phyloP scores from a whole-genome alignment of 352 stramenopile genomes.

The Phytophthora citrophthora region DNA sequence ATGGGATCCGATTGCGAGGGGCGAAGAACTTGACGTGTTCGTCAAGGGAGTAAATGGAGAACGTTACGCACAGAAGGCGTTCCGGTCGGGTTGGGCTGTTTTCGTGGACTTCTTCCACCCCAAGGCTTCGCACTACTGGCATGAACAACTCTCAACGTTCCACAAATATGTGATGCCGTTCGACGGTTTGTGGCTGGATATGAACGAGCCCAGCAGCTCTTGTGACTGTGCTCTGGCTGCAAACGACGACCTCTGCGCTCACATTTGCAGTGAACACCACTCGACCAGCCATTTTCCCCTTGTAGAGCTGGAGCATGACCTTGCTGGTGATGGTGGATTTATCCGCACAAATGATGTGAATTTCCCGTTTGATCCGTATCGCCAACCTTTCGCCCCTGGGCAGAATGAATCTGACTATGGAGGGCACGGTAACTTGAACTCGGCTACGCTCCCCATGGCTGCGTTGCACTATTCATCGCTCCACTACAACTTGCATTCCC shows the following conservation, averaged over 20 bases:
- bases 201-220: slow-evolving; percentile 78
- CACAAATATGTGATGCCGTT: slow-evolving; percentile 67
- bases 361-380: slow-evolving; percentile 85
- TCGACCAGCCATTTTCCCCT: neutral
- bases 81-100: slow-evolving; percentile 65
- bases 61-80: slow-evolving; percentile 66
- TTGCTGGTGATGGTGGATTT: slow-evolving; percentile 40
- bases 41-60: slow-evolving; percentile 78
- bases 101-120: slow-evolving; percentile 91
- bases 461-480: slow-evolving; percentile 68
- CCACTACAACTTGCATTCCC: slow-evolving; percentile 89
- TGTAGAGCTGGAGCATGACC: slow-evolving; percentile 19
- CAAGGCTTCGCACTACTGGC: slow-evolving; percentile 70
- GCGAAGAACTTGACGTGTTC: slow-evolving; percentile 68
- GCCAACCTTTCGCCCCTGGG: slow-evolving; percentile 75
- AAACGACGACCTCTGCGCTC: slow-evolving; percentile 45
- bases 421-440: slow-evolving; percentile 77
- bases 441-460: slow-evolving; percentile 78
- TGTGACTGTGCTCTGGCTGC: slow-evolving; percentile 59
- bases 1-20: slow-evolving; percentile 46
- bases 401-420: slow-evolving; percentile 46
- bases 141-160: slow-evolving; percentile 65
- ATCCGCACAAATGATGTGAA: slow-evolving; percentile 72
- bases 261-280: slow-evolving; percentile 18
- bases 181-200: slow-evolving; percentile 88